A percentile compares a stretch with the other conserved stretches of the same genome.
Conservation (phyloP, 164 flowering plant genomes). For the Umbellularia californica region DNA sequence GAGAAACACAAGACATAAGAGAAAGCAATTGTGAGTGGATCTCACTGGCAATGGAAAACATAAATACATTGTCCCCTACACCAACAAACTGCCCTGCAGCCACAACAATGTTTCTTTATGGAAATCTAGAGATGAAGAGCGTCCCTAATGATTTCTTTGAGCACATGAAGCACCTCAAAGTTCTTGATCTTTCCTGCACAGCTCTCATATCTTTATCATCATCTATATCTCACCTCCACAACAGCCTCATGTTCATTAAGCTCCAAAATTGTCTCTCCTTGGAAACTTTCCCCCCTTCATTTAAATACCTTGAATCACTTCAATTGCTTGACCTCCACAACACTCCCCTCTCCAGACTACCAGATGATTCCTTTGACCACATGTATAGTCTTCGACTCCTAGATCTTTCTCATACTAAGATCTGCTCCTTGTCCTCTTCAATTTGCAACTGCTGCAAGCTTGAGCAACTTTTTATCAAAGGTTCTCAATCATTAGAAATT, state of each 20-base stretch:
- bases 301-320: not conserved
- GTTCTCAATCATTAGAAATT: not conserved
- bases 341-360: not conserved
- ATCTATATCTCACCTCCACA: constrained; percentile 17
- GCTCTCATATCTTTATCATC: constrained; percentile 15
- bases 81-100: constrained; percentile 12
- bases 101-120: constrained; percentile 12
- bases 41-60: not conserved
- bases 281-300: not conserved
- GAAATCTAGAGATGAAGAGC: not conserved
- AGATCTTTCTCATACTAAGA: constrained; percentile 3
- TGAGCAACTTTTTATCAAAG: not conserved
- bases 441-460: not conserved
- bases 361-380: not conserved
- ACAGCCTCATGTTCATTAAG: constrained; percentile 2
- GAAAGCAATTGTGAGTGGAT: not conserved
- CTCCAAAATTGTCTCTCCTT: not conserved
- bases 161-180: constrained; percentile 15
- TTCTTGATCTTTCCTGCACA: constrained; percentile 23
- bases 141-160: constrained; percentile 19
- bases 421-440: not conserved
- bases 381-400: not conserved
- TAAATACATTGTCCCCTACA: not conserved
- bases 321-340: not conserved
- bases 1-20: not conserved